A percentile compares a stretch with the other conserved stretches of the same genome.
These are phyloP conservation scores for Chernovozyma sophiae-reginae DNA, from an alignment of 1,139 yeast species.

Conservation along the genomic window DNA sequence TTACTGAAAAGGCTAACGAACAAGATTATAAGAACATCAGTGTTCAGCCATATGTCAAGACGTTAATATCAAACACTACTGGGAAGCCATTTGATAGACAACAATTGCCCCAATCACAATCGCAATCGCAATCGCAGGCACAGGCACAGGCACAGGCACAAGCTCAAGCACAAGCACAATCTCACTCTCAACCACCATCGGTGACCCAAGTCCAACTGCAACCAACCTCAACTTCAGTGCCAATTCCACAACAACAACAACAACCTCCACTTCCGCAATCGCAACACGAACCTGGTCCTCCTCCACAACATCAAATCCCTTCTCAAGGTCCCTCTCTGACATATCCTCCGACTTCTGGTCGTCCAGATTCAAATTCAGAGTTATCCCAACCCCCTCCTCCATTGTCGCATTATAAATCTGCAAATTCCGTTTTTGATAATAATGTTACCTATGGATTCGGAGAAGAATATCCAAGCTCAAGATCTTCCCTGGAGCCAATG, in stretches of 20 bases:
- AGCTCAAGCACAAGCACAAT: background rate
- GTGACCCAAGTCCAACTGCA: too few relatives aligned
- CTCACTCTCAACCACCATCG: background rate
- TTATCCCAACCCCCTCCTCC: slow-evolving; percentile 1
- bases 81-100: slow-evolving; percentile 5
- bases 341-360: background rate
- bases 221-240: background rate
- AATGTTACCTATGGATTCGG: slow-evolving; percentile 6
- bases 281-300: background rate
- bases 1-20: slow-evolving; percentile 34
- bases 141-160: background rate
- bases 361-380: background rate
- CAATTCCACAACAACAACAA: background rate
- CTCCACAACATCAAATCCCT: background rate
- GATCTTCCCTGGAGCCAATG: slow-evolving; percentile 8
- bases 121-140: background rate
- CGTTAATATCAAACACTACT: slow-evolving; percentile 1
- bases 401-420: slow-evolving; percentile 5
- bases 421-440: slow-evolving; percentile 7
- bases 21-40: slow-evolving; percentile 14
- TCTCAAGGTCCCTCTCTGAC: background rate
- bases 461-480: slow-evolving; percentile 6
- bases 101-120: slow-evolving; percentile 4
- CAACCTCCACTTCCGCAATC: background rate
- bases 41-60: slow-evolving; percentile 6